phyloP scores from a whole-genome alignment of 1,139 yeast genomes.

The Pneumocystis carinii region DNA sequence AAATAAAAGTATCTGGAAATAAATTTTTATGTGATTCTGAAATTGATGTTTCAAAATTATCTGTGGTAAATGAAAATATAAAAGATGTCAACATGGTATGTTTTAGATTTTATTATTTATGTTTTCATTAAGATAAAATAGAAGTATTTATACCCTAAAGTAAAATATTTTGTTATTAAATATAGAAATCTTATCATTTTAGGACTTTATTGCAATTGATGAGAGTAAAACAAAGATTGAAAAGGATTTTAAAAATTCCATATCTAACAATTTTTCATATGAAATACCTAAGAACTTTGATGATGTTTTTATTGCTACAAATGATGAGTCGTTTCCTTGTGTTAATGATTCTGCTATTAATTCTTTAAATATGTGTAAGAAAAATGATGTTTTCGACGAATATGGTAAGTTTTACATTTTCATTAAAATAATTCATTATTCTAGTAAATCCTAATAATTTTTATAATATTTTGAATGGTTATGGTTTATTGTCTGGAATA shows the following conservation, averaged over 20 bases:
- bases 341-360: not conserved
- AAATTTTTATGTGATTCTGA: not conserved
- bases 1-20: not conserved
- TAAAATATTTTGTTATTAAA: not conserved
- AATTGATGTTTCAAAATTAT: not conserved
- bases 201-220: not conserved
- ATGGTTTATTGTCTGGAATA: not conserved
- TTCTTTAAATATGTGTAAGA: not conserved
- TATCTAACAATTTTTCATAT: not conserved
- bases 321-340: not conserved
- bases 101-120: not conserved
- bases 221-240: not conserved
- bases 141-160: not conserved
- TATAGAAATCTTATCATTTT: not conserved
- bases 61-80: not conserved
- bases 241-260: not conserved
- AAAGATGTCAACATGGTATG: not conserved
- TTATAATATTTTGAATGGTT: not conserved
- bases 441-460: not conserved
- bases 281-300: not conserved
- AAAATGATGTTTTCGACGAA: not conserved
- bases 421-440: not conserved
- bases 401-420: not conserved
- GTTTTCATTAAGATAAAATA: not conserved
- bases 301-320: not conserved